phyloP scores from a whole-genome alignment of 2,329 filamentous ascomycete species.

The Ophiostoma sp. region DNA sequence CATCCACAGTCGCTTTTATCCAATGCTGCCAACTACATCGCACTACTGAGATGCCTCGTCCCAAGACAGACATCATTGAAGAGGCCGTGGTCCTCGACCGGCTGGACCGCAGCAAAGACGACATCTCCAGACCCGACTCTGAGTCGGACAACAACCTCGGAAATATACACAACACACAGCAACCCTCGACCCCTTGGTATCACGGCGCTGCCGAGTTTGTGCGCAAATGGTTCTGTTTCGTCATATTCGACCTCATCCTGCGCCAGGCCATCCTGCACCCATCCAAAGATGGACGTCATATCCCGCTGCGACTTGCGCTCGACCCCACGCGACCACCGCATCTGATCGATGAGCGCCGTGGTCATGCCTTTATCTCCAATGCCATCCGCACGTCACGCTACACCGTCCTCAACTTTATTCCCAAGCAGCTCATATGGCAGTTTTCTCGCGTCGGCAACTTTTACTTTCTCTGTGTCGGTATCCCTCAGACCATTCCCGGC shows the following conservation, averaged over 20 bases:
- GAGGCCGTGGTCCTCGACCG: background rate
- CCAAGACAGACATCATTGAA: background rate
- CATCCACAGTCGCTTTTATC: background rate
- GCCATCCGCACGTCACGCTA: conserved; percentile 79
- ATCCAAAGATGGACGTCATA: conserved; percentile 31
- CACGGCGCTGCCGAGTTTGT: conserved; percentile 5
- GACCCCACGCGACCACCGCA: conserved; percentile 29
- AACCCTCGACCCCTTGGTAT: background rate
- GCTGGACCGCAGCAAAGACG: background rate
- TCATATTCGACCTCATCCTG: conserved; percentile 40
- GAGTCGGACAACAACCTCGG: background rate
- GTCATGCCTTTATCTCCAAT: conserved; percentile 51
- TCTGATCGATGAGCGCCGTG: conserved; percentile 48
- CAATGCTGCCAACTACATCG: background rate
- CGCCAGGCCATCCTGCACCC: conserved; percentile 28
- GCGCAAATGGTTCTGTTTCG: conserved; percentile 35
- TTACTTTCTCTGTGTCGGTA: conserved; percentile 76
- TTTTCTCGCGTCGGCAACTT: conserved; percentile 85
- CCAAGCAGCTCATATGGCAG: conserved; percentile 78
- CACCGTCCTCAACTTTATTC: conserved; percentile 76
- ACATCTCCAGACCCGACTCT: background rate
- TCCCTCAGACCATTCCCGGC: conserved; percentile 75
- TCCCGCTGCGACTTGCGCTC: conserved; percentile 35
- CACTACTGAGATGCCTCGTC: background rate
- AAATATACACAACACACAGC: background rate